Conservation (phyloP, 371 early-diverging fungal genomes). For the Aphelidium insulamus region DNA sequence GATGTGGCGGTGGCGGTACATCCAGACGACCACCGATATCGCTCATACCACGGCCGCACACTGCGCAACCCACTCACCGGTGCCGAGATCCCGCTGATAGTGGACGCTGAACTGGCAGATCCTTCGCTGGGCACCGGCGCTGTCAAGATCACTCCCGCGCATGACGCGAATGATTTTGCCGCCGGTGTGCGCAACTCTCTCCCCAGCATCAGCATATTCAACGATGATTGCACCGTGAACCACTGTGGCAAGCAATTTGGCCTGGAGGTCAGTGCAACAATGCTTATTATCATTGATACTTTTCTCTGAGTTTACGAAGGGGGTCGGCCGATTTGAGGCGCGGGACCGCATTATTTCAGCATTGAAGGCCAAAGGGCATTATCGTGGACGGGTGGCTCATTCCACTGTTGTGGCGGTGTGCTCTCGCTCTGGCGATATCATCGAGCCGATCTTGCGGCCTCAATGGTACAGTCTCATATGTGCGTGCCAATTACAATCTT, state of each 20-base stretch:
- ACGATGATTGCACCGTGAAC: slow-evolving; percentile 56
- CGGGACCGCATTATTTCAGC: slow-evolving; percentile 40
- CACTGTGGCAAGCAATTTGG: slow-evolving; percentile 24
- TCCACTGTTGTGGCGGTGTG: slow-evolving; percentile 62
- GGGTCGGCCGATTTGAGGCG: slow-evolving; percentile 67
- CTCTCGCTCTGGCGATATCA: slow-evolving; percentile 84
- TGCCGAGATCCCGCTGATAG: slow-evolving; percentile 65
- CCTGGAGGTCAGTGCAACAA: neutral
- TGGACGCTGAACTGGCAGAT: slow-evolving; percentile 71
- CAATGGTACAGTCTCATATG: slow-evolving; percentile 99
- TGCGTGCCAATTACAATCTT: too few relatives aligned
- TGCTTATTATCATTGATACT: neutral
- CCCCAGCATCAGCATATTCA: slow-evolving; percentile 56
- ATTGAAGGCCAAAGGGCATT: slow-evolving; percentile 33
- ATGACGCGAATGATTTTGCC: slow-evolving; percentile 88
- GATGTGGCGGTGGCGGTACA: slow-evolving; percentile 94
- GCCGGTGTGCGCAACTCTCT: slow-evolving; percentile 71
- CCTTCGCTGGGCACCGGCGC: slow-evolving; percentile 91
- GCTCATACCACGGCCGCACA: neutral
- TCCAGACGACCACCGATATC: slow-evolving; percentile 67
- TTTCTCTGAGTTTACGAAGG: slow-evolving; percentile 3
- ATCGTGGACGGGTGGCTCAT: slow-evolving; percentile 46
- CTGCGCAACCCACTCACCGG: slow-evolving; percentile 46
- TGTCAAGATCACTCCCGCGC: slow-evolving; percentile 97
- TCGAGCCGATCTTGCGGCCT: slow-evolving; percentile 89